phyloP scores from a whole-genome alignment of 176 grass and related monocot genomes.

The Ananas comosus region DNA sequence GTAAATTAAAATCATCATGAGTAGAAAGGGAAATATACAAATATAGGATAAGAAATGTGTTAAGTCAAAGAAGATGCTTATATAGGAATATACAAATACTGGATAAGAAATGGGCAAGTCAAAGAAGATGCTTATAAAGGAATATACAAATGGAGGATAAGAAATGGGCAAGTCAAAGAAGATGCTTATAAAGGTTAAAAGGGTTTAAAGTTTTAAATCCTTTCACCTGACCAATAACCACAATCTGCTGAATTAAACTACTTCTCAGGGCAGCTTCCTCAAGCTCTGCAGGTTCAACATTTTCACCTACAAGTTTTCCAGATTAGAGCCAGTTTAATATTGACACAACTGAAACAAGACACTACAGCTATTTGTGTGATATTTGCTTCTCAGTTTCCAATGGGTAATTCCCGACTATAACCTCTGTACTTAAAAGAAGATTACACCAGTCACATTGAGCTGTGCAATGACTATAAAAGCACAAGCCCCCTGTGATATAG shows the following conservation, averaged over 20 bases:
- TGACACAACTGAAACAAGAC: not conserved
- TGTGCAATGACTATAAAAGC: not conserved
- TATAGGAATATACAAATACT: not conserved
- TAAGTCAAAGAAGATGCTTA: not conserved
- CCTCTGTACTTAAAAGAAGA: not conserved
- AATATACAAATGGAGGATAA: not conserved
- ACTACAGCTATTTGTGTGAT: not conserved
- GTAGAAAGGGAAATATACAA: too few species aligned
- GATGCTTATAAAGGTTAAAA: not conserved
- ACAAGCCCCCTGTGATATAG: not conserved
- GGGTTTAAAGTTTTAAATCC: not conserved
- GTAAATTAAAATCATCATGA: too few species aligned
- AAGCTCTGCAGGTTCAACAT: conserved; percentile 83
- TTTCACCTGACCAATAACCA: conserved; percentile 81
- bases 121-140: not conserved
- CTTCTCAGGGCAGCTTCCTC: conserved; percentile 71
- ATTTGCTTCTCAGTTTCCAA: not conserved
- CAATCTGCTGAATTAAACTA: conserved; percentile 78
- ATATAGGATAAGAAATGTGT: too few species aligned
- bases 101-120: not conserved
- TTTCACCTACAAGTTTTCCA: conserved; percentile 59
- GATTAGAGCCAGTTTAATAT: not conserved
- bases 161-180: not conserved
- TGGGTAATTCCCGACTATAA: not conserved
- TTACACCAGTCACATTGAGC: not conserved